These are phyloP conservation scores for Saprolegnia diclina DNA, from an alignment of 352 stramenopile genomes.

Conservation along the genomic window DNA sequence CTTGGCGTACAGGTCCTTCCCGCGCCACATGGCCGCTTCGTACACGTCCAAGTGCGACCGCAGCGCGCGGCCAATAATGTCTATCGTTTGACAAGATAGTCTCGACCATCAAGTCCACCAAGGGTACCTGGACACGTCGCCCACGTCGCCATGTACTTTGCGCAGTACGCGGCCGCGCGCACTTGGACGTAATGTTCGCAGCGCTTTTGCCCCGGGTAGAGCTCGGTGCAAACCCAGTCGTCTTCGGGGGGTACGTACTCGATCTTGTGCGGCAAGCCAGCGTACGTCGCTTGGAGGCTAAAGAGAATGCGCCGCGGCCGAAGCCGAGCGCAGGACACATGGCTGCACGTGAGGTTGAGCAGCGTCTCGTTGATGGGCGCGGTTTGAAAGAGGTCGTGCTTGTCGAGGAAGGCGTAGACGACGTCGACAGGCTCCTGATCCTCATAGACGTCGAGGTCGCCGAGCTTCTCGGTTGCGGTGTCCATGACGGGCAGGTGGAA, in stretches of 20 bases:
- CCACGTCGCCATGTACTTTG: conserved; percentile 72
- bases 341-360: conserved; percentile 61
- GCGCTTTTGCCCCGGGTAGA: conserved; percentile 42
- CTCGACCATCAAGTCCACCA: conserved; percentile 50
- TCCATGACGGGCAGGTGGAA: conserved; percentile 73
- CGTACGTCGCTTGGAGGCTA: conserved; percentile 71
- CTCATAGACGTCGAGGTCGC: conserved; percentile 64
- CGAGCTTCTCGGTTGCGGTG: conserved; percentile 56
- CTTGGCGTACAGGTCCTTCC: conserved; percentile 76
- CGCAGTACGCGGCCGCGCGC: conserved; percentile 53
- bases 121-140: conserved; percentile 29
- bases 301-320: conserved; percentile 66
- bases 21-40: conserved; percentile 63
- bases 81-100: background rate
- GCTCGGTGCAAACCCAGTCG: conserved; percentile 62
- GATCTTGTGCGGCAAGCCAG: conserved; percentile 55
- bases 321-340: conserved; percentile 48
- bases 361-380: conserved; percentile 70
- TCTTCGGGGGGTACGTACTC: conserved; percentile 73
- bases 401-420: conserved; percentile 82
- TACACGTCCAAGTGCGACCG: conserved; percentile 56
- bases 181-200: conserved; percentile 76
- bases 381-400: conserved; percentile 80
- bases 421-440: conserved; percentile 73
- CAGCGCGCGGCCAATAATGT: conserved; percentile 34